Percentiles rank a stretch among this genome's conserved stretches.
Conservation (phyloP, 73 alveolate species). For the Paramecium sexaurelia region DNA sequence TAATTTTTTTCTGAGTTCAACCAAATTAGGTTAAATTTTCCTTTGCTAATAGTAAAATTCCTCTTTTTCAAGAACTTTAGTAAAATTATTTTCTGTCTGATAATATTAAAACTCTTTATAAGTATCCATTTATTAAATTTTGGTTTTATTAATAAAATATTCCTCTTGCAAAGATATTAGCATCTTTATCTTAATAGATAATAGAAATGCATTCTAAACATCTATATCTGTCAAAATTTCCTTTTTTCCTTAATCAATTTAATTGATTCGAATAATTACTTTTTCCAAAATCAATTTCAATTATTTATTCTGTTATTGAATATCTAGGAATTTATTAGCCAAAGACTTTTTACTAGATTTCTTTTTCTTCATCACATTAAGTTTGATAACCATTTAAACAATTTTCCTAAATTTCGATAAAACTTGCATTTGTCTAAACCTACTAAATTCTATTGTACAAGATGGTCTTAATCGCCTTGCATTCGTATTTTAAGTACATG, state of each 20-base stretch:
- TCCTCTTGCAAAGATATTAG: not conserved
- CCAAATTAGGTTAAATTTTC: not conserved
- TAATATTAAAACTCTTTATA: not conserved
- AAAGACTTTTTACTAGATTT: not conserved
- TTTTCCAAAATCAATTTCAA: not conserved
- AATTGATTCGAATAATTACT: not conserved
- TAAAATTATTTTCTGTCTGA: not conserved
- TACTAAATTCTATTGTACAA: not conserved
- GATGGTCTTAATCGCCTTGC: conserved; percentile 13
- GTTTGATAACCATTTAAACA: not conserved
- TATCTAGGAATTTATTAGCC: not conserved
- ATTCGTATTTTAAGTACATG: not conserved
- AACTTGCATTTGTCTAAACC: not conserved
- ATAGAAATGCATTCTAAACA: not conserved
- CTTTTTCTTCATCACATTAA: not conserved
- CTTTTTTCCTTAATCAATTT: conserved; percentile 9
- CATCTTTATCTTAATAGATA: not conserved
- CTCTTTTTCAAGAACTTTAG: not conserved
- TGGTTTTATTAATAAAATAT: not conserved
- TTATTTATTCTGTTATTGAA: not conserved
- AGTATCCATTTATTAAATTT: not conserved
- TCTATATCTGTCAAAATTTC: not conserved
- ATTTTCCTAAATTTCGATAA: not conserved
- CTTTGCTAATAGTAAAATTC: not conserved
- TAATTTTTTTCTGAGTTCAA: not conserved